These are phyloP conservation scores for Ceriops decandra DNA, from an alignment of 345 rosid species.

Conservation along the genomic window DNA sequence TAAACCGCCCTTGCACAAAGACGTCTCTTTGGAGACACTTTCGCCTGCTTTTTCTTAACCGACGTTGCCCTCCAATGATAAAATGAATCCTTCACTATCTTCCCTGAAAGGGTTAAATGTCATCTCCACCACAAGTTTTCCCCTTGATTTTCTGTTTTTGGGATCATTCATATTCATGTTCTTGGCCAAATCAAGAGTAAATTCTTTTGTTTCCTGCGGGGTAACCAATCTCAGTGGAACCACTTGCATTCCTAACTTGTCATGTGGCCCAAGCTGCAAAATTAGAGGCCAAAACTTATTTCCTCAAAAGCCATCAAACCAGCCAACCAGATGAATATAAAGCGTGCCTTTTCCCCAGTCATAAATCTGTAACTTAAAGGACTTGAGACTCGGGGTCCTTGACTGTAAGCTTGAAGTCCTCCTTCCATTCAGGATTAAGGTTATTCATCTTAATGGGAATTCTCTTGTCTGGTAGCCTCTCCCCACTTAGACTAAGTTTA, in stretches of 20 bases:
- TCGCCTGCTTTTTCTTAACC: conserved; percentile 10
- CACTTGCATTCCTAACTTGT: conserved; percentile 52
- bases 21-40: conserved; percentile 6
- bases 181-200: conserved; percentile 39
- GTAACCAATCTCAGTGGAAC: conserved; percentile 36
- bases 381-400: conserved; percentile 46
- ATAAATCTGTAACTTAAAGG: conserved; percentile 38
- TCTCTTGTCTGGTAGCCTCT: conserved; percentile 39
- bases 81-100: conserved; percentile 24
- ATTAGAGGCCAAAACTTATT: not conserved
- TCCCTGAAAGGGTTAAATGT: conserved; percentile 42
- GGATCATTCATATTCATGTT: conserved; percentile 33
- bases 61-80: conserved; percentile 13
- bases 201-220: conserved; percentile 30
- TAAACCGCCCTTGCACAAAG: conserved; percentile 28
- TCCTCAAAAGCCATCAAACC: no score
- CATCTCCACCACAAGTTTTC: conserved; percentile 40
- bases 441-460: conserved; percentile 44
- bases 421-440: conserved; percentile 55
- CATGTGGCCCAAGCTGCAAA: conserved; percentile 47
- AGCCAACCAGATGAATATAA: not conserved
- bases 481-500: conserved; percentile 36
- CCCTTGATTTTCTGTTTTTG: conserved; percentile 37
- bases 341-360: conserved; percentile 55
- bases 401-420: conserved; percentile 42